Percentiles rank a stretch among this genome's conserved stretches.
Evolutionary conservation across 495 filamentous ascomycete species (phyloP).

Genomic region (Tuber magnatum): DNA sequence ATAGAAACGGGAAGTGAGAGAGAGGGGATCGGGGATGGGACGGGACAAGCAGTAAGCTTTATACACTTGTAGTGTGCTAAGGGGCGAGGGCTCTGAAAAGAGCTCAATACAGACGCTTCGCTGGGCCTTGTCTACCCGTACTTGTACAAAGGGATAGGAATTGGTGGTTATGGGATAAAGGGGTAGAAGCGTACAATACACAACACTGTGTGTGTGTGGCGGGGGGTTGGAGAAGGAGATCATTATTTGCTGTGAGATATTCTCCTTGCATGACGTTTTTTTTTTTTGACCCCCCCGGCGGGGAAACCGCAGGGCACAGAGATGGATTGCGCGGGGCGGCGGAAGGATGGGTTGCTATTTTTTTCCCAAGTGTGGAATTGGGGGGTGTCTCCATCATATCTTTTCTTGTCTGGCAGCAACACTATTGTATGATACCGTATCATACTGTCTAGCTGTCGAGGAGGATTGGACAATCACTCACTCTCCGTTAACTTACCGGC

Average conservation of each 20-base stretch:
- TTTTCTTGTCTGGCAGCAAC: background rate
- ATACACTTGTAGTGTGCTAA: background rate
- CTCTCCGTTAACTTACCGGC: background rate
- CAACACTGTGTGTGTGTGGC: too few species aligned
- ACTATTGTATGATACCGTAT: background rate
- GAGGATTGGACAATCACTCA: background rate
- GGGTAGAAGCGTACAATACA: background rate
- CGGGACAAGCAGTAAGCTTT: background rate
- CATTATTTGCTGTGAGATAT: background rate
- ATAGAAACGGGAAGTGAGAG: background rate
- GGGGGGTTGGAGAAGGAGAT: background rate
- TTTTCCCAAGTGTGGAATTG: background rate
- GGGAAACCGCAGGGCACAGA: background rate
- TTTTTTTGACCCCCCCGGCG: background rate
- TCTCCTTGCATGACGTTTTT: background rate
- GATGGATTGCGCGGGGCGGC: background rate
- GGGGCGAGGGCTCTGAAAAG: background rate
- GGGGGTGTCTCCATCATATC: background rate
- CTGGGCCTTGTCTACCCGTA: background rate
- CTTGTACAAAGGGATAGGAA: background rate
- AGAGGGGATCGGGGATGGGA: constrained; percentile 6
- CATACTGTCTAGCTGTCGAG: background rate
- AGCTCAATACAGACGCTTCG: background rate
- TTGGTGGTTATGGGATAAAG: background rate
- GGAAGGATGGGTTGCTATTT: background rate